A percentile compares a stretch with the other conserved stretches of the same genome.
These are phyloP conservation scores for Hymenotorrendiella dingleyae DNA, from an alignment of 2,329 filamentous ascomycete species.

Conservation along the genomic window DNA sequence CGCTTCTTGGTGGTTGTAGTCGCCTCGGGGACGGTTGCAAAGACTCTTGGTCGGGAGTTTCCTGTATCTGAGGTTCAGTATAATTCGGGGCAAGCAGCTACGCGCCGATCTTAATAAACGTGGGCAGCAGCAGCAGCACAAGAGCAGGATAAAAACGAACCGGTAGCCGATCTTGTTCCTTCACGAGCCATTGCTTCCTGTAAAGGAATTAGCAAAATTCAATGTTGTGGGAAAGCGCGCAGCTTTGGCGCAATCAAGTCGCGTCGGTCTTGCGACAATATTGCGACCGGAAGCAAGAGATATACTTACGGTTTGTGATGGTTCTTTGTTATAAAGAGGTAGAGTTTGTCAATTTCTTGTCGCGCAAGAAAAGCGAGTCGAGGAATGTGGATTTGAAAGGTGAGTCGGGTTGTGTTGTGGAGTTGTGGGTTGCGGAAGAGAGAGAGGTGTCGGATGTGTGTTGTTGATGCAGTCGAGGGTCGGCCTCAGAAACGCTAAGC, in stretches of 20 bases:
- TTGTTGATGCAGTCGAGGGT: slow-evolving; percentile 22
- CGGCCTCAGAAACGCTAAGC: slow-evolving; percentile 12
- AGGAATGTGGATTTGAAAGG: slow-evolving; percentile 7
- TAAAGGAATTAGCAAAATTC: slow-evolving; percentile 18
- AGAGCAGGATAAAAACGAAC: slow-evolving; percentile 18
- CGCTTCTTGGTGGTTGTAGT: slow-evolving; percentile 24
- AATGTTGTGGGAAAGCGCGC: slow-evolving; percentile 19
- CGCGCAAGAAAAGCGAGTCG: slow-evolving; percentile 13
- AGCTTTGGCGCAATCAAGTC: slow-evolving; percentile 22
- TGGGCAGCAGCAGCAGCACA: slow-evolving; percentile 11
- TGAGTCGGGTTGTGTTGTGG: slow-evolving; percentile 16
- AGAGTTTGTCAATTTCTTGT: slow-evolving; percentile 6
- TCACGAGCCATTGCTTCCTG: slow-evolving; percentile 28
- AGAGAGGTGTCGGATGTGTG: slow-evolving; percentile 15
- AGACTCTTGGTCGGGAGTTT: slow-evolving; percentile 26
- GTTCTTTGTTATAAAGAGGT: slow-evolving; percentile 1
- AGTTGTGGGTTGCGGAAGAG: slow-evolving; percentile 12
- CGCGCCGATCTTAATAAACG: slow-evolving; percentile 21
- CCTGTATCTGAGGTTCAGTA: slow-evolving; percentile 26
- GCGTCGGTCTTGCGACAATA: slow-evolving; percentile 17
- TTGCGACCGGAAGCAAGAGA: slow-evolving; percentile 18
- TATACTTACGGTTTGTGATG: slow-evolving; percentile 21
- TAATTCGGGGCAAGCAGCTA: slow-evolving; percentile 11
- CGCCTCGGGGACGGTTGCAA: slow-evolving; percentile 23
- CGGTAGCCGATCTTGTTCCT: slow-evolving; percentile 27